A percentile compares a stretch with the other conserved stretches of the same genome.
Conservation (phyloP, 345 rosid species). For the Punica granatum region DNA sequence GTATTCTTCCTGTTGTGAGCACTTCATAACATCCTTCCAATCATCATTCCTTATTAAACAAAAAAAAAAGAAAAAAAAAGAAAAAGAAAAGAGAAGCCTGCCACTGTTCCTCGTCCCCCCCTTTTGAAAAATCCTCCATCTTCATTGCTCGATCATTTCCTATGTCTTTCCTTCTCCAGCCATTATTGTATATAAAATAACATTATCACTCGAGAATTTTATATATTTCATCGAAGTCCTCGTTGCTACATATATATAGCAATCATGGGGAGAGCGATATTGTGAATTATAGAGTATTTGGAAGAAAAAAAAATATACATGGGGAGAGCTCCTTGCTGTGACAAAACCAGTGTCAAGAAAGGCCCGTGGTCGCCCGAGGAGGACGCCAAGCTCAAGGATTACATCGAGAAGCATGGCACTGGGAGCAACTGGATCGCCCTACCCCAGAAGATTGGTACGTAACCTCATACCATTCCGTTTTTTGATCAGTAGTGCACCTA, state of each 20-base stretch:
- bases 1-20: background rate
- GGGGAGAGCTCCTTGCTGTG: slow-evolving; percentile 10
- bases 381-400: slow-evolving; percentile 5
- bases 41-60: too few species aligned
- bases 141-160: background rate
- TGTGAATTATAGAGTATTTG: background rate
- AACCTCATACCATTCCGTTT: background rate
- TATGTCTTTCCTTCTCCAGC: slow-evolving; percentile 8
- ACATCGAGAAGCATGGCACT: slow-evolving; percentile 4
- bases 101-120: background rate
- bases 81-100: too few species aligned
- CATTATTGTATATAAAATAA: background rate
- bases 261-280: background rate
- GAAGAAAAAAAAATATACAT: background rate
- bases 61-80: too few species aligned
- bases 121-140: background rate
- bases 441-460: slow-evolving; percentile 5
- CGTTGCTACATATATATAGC: background rate
- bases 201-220: background rate
- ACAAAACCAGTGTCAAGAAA: slow-evolving; percentile 10
- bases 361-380: slow-evolving; percentile 11
- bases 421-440: slow-evolving; percentile 8
- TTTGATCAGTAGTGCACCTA: background rate
- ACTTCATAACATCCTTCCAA: background rate
- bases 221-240: background rate